These are phyloP conservation scores for Inga laurina DNA, from an alignment of 306 rosid genomes.

Conservation along the genomic window DNA sequence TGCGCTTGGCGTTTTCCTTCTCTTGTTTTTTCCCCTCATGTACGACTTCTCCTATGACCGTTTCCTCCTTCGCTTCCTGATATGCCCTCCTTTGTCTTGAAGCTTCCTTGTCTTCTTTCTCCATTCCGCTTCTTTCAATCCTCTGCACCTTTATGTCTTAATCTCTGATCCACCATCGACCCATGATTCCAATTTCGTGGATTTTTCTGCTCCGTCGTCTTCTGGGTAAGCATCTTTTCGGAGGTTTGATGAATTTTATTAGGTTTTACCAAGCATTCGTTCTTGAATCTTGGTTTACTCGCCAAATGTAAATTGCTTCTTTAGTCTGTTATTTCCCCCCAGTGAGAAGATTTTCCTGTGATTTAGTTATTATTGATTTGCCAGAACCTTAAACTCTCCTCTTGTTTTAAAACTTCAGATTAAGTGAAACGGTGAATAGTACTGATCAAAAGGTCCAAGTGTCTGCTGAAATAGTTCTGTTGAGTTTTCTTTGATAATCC, in stretches of 20 bases:
- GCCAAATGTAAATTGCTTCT: neutral
- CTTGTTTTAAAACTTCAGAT: neutral
- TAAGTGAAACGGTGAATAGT: neutral
- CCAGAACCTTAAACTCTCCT: neutral
- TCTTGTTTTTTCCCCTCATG: neutral
- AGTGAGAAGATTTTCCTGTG: neutral
- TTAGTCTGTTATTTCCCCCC: neutral
- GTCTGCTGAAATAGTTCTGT: neutral
- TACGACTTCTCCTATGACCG: neutral
- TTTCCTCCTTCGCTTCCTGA: slow-evolving; percentile 10
- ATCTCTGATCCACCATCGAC: neutral
- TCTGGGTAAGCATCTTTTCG: slow-evolving; percentile 22
- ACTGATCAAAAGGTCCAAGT: slow-evolving; percentile 12
- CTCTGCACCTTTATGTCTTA: neutral
- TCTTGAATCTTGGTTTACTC: neutral
- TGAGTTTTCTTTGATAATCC: neutral
- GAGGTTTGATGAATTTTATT: neutral
- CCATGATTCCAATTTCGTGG: slow-evolving; percentile 25
- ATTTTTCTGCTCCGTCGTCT: slow-evolving; percentile 15
- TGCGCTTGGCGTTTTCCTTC: neutral
- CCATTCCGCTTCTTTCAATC: neutral
- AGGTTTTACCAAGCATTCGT: neutral
- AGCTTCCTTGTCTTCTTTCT: neutral
- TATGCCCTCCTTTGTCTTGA: neutral
- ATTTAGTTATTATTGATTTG: neutral